Base-by-base conservation (phyloP, 345 rosid species). In the Gossypium ekmanianum region DNA sequence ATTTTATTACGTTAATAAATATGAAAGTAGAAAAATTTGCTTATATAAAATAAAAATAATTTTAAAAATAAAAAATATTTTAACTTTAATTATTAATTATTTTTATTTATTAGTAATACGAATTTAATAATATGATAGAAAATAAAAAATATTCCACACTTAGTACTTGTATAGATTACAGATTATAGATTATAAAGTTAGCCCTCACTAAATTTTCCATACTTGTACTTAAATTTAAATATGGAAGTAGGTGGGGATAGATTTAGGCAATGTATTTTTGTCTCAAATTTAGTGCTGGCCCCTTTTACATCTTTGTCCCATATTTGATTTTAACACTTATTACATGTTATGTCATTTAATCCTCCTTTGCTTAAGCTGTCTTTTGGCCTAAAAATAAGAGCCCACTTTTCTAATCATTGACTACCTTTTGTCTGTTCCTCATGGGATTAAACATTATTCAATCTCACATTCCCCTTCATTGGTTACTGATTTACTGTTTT, bases 331-430 rank as follows among this genome's bases (percentile, higher is more conserved):
- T 11, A 18, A 20, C 29, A 65, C 27, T 64, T 41, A 3, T 45
- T 3, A 57, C 27, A 1, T 68, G 73, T 50, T 69, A 1, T 68
- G 73, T 50, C 50, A 16, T 69, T 50, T 69, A 69, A 69, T 50
- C 44, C 24, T 51, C 26, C 26, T 27, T 47, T 9, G 43, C 39
- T 18, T 52, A n/a, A 51, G 20, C 61, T 51, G 73, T 29, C 73
- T 50, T 22, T 51, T 2, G 27, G 44, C 73, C 45, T 69, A 69
- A 69, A 69, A 27, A 27, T 69, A 69, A 51, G 73, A 51, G 26
- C 55, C 56, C 44, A 27, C 73, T 50, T 69, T 16, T 51, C 45
- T 50, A 20, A 20, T 22, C 17, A 51, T 17, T 29, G 26, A 51
- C 47, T 1, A 12, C 5, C 47, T 51, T 51, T 52, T 70, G 61